Percentiles rank a stretch among this genome's conserved stretches.
phyloP scores from a whole-genome alignment of 1,139 yeast genomes.

The Sugiyamaella sp. region DNA sequence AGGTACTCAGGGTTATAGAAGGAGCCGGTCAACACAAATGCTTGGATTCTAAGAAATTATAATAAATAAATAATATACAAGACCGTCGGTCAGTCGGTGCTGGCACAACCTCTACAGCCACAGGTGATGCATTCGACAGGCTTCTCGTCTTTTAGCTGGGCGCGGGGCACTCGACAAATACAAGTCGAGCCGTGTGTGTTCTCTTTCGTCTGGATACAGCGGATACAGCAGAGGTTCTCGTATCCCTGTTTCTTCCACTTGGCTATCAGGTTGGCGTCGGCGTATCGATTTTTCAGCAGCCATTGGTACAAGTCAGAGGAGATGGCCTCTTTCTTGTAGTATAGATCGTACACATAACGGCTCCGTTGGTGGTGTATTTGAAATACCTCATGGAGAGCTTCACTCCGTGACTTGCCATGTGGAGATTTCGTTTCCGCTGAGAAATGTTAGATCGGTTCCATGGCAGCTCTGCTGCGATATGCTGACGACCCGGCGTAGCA shows the following conservation, averaged over 20 bases:
- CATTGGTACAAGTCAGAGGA: conserved; percentile 73
- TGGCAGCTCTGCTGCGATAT: too few relatives aligned
- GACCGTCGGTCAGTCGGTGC: conserved; percentile 55
- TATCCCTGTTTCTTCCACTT: conserved; percentile 93
- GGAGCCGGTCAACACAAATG: too few relatives aligned
- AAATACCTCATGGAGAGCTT: conserved; percentile 72
- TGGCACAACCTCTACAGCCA: conserved; percentile 89
- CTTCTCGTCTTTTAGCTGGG: conserved; percentile 42
- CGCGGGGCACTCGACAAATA: conserved; percentile 82
- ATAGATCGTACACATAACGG: conserved; percentile 72
- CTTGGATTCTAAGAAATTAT: not conserved
- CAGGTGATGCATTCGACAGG: conserved; percentile 73
- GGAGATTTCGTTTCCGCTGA: conserved; percentile 35
- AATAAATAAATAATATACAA: conserved; percentile 11
- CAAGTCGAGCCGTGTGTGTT: conserved; percentile 71
- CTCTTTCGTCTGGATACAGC: conserved; percentile 71
- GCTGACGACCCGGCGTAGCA: too few relatives aligned
- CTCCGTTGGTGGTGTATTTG: conserved; percentile 75
- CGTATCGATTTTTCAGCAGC: conserved; percentile 68
- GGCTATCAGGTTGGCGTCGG: conserved; percentile 73
- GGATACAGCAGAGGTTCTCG: conserved; percentile 81
- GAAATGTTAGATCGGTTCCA: too few relatives aligned
- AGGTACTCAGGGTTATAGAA: too few relatives aligned
- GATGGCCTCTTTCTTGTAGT: conserved; percentile 69
- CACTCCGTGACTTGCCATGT: conserved; percentile 48